Evolutionary conservation across 2,329 filamentous ascomycete genomes (phyloP).

Genomic region (Trichoderma atrobrunneum): DNA sequence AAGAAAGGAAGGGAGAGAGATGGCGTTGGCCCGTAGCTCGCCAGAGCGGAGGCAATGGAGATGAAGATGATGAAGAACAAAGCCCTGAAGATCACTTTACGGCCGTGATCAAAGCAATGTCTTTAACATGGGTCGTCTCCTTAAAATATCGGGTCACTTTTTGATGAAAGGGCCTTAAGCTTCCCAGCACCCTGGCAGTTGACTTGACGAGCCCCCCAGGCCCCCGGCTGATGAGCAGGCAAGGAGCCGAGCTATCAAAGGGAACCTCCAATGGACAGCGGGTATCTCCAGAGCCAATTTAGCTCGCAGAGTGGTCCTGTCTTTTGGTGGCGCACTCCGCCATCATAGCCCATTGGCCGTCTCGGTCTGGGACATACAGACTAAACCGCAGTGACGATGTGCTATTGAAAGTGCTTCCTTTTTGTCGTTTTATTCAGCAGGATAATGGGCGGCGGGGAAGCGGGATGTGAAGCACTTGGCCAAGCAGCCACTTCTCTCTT

Average conservation of each 20-base stretch:
- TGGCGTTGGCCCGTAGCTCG: background rate
- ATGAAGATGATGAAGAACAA: conserved; percentile 5
- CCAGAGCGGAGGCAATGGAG: background rate
- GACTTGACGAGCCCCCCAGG: background rate
- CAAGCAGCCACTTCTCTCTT: background rate
- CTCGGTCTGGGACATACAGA: background rate
- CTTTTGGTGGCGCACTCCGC: conserved; percentile 4
- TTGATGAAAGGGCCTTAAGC: conserved; percentile 4
- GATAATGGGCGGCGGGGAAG: background rate
- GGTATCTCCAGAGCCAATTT: conserved; percentile 17
- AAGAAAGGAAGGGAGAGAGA: background rate
- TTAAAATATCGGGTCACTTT: conserved; percentile 12
- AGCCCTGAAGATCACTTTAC: conserved; percentile 12
- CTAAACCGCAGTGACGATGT: background rate
- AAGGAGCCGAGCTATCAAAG: conserved; percentile 6
- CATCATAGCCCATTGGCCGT: conserved; percentile 5
- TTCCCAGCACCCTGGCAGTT: background rate
- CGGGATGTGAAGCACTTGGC: background rate
- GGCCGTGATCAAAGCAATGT: background rate
- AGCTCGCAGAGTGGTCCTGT: conserved; percentile 7
- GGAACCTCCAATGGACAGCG: conserved; percentile 13
- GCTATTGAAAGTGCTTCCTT: background rate
- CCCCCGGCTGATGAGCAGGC: conserved; percentile 1
- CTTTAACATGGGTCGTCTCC: conserved; percentile 12
- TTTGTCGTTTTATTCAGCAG: background rate